Evolutionary conservation across 306 rosid genomes (phyloP).

Genomic region (Dalbergia cochinchinensis): DNA sequence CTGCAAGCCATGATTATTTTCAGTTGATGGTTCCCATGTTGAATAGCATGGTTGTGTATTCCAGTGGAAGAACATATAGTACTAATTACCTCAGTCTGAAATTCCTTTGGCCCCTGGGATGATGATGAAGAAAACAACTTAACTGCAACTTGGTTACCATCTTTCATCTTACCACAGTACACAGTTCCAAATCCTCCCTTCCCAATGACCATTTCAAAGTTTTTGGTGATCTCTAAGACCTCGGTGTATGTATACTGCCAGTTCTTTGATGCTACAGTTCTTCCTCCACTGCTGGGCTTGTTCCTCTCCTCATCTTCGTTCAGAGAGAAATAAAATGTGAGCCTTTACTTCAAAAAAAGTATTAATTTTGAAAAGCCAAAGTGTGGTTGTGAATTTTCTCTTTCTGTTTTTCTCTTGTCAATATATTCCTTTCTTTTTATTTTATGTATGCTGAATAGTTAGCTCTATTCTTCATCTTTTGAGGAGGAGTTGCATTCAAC

Average conservation of each 20-base stretch:
- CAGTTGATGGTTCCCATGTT: conserved; percentile 36
- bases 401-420: background rate
- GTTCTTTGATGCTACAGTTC: conserved; percentile 62
- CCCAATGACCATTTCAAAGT: conserved; percentile 62
- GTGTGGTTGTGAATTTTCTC: background rate
- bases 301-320: conserved; percentile 46
- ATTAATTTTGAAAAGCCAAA: background rate
- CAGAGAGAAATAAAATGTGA: conserved; percentile 23
- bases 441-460: conserved; percentile 2
- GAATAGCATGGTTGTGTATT: conserved; percentile 13
- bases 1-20: conserved; percentile 53
- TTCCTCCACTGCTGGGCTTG: conserved; percentile 41
- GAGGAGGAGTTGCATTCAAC: conserved; percentile 19
- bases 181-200: conserved; percentile 79
- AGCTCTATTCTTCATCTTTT: conserved; percentile 5
- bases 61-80: background rate
- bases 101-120: conserved; percentile 77
- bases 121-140: conserved; percentile 75
- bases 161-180: conserved; percentile 61
- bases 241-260: conserved; percentile 59
- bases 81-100: conserved; percentile 69
- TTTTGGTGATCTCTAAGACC: conserved; percentile 62
- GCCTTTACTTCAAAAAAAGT: background rate
- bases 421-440: background rate
- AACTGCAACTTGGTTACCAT: conserved; percentile 70